A percentile compares a stretch with the other conserved stretches of the same genome.
Evolutionary conservation across 805 yeast species (phyloP).

Genomic region (Candida easanensis): DNA sequence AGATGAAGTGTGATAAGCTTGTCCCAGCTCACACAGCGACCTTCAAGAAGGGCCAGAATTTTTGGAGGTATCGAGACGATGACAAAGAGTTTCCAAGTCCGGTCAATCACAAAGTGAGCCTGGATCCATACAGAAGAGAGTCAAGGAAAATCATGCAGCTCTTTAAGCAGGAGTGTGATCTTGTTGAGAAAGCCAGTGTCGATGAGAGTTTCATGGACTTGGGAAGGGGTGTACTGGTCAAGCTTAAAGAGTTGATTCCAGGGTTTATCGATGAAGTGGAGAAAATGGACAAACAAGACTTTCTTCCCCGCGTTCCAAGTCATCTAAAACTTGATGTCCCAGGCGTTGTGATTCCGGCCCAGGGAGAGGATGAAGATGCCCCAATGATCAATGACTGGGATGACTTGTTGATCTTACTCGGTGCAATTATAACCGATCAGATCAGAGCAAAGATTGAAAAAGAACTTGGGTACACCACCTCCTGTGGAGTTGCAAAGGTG

Average conservation of each 20-base stretch:
- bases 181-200: slow-evolving; percentile 90
- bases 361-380: slow-evolving; percentile 13
- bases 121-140: slow-evolving; percentile 90
- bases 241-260: slow-evolving; percentile 47
- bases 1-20: slow-evolving; percentile 69
- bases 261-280: slow-evolving; percentile 28
- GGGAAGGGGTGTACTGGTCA: slow-evolving; percentile 57
- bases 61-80: slow-evolving; percentile 68
- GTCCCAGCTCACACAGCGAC: slow-evolving; percentile 91
- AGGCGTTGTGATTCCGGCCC: slow-evolving; percentile 15
- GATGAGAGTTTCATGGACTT: slow-evolving; percentile 90
- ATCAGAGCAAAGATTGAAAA: slow-evolving; percentile 51
- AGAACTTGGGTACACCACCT: slow-evolving; percentile 76
- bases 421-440: slow-evolving; percentile 53
- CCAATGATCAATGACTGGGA: slow-evolving; percentile 62
- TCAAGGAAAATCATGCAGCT: slow-evolving; percentile 74
- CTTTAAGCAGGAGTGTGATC: slow-evolving; percentile 57
- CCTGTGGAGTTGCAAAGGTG: slow-evolving; percentile 80
- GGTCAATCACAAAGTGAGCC: slow-evolving; percentile 71
- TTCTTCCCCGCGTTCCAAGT: slow-evolving; percentile 40
- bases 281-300: slow-evolving; percentile 19
- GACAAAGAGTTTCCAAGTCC: slow-evolving; percentile 54
- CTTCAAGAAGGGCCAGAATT: slow-evolving; percentile 78
- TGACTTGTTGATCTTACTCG: slow-evolving; percentile 67
- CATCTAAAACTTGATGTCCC: slow-evolving; percentile 31